Evolutionary conservation across 306 rosid genomes (phyloP), one percentile per base, ranked within the genome.

Genomic region (Senna siamea): DNA sequence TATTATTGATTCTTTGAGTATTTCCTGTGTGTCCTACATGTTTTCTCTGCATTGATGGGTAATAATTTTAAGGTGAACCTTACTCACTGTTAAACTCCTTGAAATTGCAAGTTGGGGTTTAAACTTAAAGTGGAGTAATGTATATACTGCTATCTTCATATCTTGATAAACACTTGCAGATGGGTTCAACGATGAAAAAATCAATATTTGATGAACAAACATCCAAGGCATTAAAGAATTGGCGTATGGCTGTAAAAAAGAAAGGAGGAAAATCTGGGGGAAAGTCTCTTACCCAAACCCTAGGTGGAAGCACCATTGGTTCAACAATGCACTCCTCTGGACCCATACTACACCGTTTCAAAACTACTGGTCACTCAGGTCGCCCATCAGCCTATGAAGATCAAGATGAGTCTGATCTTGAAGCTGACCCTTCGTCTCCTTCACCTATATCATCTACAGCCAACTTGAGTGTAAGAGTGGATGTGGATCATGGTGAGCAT

Each of bases 131-230:
- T 37, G 40, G 40, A 4, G 7, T 7, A 37, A 37, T 37, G 40
- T 37, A 37, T 26, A 1, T 3, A 26, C 30, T 26, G 1, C 30
- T 26, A 26, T 26, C 30, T 26, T 26, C 30, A 26, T 26, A 44
- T 66, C 28, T 34, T 61, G 69, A 34, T 44, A 54, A 82, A 62
- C 70, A 12, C 56, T 66, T 70, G 85, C 87, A 94, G 99, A 94
- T 94, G 98, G 99, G 99, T 17, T 85, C 98, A n/a, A 28, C 75
- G 43, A 89, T 94, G 96, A 94, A 94, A 52, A 88, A 23, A 69
- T 85, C 99, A 52, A 83, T 94, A 68, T 94, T 94, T 48, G 96
- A 94, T 18, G 97, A 89, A 51, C 97, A 94, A 74, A 94, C 99
- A 55, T 87, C 97, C 1, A 88, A 81, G 85, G 99, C 99, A 9